A percentile compares a stretch with the other conserved stretches of the same genome.
Evolutionary conservation across 2,329 filamentous ascomycete species (phyloP).

Genomic region (Claviceps digitariae): DNA sequence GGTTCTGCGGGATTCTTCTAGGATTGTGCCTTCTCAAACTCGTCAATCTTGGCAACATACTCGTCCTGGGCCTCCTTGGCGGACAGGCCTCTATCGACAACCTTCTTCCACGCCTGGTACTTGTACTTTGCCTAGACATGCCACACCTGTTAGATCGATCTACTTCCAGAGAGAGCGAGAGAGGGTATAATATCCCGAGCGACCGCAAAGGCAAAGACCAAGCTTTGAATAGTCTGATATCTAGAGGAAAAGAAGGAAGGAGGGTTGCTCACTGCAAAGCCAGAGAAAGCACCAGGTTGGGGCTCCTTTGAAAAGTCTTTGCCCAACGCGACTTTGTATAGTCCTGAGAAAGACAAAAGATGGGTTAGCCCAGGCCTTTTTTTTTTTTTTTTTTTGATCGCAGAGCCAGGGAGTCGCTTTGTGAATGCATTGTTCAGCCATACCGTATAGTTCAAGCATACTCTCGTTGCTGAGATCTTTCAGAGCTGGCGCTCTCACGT

Average conservation of each 20-base stretch:
- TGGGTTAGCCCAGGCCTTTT: neutral
- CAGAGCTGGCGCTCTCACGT: neutral
- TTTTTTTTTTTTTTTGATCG: neutral
- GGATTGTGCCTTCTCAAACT: conserved; percentile 41
- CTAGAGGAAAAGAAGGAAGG: neutral
- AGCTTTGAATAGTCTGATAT: neutral
- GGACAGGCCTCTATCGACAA: conserved; percentile 49
- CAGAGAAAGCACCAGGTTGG: neutral
- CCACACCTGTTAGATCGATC: neutral
- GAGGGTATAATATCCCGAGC: neutral
- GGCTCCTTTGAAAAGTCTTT: conserved; percentile 1
- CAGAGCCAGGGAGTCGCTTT: neutral
- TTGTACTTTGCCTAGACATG: neutral
- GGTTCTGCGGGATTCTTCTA: neutral
- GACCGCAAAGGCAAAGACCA: no score
- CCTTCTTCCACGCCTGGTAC: conserved; percentile 20
- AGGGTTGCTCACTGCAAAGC: neutral
- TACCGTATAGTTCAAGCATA: conserved; percentile 1
- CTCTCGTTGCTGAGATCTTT: neutral
- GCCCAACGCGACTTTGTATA: neutral
- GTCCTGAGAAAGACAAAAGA: neutral
- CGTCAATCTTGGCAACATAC: conserved; percentile 62
- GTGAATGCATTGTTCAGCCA: neutral
- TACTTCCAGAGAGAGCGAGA: neutral
- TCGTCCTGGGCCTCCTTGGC: conserved; percentile 56